Evolutionary conservation across 345 rosid species (phyloP).

Genomic region (Physaria fendleri): DNA sequence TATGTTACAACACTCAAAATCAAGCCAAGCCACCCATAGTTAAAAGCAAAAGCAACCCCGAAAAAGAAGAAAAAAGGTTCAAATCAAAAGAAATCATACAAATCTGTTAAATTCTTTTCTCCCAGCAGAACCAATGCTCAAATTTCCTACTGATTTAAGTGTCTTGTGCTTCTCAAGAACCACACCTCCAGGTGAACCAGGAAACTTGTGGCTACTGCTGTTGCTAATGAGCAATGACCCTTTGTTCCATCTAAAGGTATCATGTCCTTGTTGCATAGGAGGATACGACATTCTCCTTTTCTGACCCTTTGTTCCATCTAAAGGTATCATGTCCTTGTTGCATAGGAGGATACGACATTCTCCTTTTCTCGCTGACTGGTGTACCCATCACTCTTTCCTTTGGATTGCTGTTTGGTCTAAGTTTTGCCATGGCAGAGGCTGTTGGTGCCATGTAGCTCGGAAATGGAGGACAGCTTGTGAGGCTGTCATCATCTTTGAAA

Average conservation of each 20-base stretch:
- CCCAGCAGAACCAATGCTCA: conserved; percentile 77
- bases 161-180: conserved; percentile 40
- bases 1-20: conserved; percentile 43
- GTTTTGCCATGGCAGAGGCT: conserved; percentile 78
- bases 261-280: conserved; percentile 37
- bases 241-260: conserved; percentile 68
- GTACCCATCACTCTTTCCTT: conserved; percentile 73
- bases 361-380: conserved; percentile 52
- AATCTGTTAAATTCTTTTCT: conserved; percentile 91
- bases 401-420: conserved; percentile 67
- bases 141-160: conserved; percentile 52
- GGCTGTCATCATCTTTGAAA: conserved; percentile 88
- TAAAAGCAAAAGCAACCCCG: conserved; percentile 11
- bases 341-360: conserved; percentile 53
- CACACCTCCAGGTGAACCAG: conserved; percentile 44
- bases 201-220: conserved; percentile 10
- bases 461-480: conserved; percentile 88
- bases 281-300: conserved; percentile 78
- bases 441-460: conserved; percentile 95
- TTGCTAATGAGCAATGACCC: conserved; percentile 32
- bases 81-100: conserved; percentile 52
- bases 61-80: neutral
- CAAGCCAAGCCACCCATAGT: conserved; percentile 35
- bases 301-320: conserved; percentile 86
- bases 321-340: conserved; percentile 53